Base-by-base conservation (phyloP, 2,329 filamentous ascomycete genomes). In the Aspergillus intermedius region DNA sequence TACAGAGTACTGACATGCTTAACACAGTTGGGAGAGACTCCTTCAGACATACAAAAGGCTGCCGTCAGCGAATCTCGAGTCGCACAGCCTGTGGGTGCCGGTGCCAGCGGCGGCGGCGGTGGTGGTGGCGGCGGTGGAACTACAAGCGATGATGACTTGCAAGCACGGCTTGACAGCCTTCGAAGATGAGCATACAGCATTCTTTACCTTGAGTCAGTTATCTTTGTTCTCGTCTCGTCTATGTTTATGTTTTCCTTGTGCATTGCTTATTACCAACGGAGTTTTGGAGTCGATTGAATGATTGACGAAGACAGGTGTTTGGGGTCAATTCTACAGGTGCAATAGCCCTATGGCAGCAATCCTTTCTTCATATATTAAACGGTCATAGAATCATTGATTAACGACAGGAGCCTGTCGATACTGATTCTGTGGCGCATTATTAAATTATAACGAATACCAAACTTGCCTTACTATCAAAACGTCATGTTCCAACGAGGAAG, bases 121-220 rank as follows among this genome's bases (percentile, higher is more conserved):
- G 67, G 61, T 23, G 66, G 64, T 25, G 10, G 25, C 10, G 25
- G 25, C 25, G 25, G 25, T 12, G 71, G 75, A 63, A 56, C 83
- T 60, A 75, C 80, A 4, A 84, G 72, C 45, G 91, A 96, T 61
- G 89, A 96, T 63, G 93, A 96, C 66, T 80, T 98, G 22, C 91
- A 97, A 74, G 91, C 93, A 55, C 83, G 93, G 50, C 79, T 98
- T 46, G 89, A 97, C 67, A 95, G 91, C 68, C 74, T 97, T 56
- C 79, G 87, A 63, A 72, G 77, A 63, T 81, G 59, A 70, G 54
- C 40, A 52, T 30, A 44, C 13, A 34, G 17, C n/a, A 12, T n/a
- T 13, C 19, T 23, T 42, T 42, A 6, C 30, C 13, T 28, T 25
- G 22, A 22, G 10, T 21, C 37, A 8, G 12, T 40, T 40, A 7